Evolutionary conservation across 2,329 filamentous ascomycete species (phyloP).

Genomic region (Fusarium bulbicola): DNA sequence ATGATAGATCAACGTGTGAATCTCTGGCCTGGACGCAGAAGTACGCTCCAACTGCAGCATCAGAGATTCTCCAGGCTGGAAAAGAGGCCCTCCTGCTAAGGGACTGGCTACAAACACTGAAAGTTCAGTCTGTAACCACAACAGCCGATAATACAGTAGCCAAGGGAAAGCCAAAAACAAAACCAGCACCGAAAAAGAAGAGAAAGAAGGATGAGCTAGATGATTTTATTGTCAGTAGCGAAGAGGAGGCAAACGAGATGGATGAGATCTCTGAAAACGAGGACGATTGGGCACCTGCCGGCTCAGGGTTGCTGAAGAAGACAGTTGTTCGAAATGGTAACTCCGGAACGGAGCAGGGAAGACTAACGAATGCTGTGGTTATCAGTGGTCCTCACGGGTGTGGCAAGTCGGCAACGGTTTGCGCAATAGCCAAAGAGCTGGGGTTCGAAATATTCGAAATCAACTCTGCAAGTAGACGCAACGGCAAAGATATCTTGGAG

Average conservation of each 20-base stretch:
- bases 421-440: slow-evolving; percentile 90
- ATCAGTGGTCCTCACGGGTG: slow-evolving; percentile 89
- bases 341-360: slow-evolving; percentile 54
- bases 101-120: slow-evolving; percentile 82
- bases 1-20: slow-evolving; percentile 82
- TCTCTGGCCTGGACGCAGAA: slow-evolving; percentile 80
- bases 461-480: slow-evolving; percentile 83
- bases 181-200: slow-evolving; percentile 62
- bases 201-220: slow-evolving; percentile 79
- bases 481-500: slow-evolving; percentile 89
- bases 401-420: slow-evolving; percentile 92
- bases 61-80: slow-evolving; percentile 79
- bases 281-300: slow-evolving; percentile 54
- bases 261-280: slow-evolving; percentile 73
- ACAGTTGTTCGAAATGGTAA: slow-evolving; percentile 62
- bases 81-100: slow-evolving; percentile 75
- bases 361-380: slow-evolving; percentile 79
- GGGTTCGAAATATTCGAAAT: slow-evolving; percentile 97
- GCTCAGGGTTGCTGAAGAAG: slow-evolving; percentile 54
- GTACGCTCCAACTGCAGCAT: slow-evolving; percentile 76
- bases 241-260: slow-evolving; percentile 76
- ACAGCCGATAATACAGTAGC: slow-evolving; percentile 52
- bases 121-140: slow-evolving; percentile 79
- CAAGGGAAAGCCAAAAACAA: slow-evolving; percentile 44
- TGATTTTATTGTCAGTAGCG: slow-evolving; percentile 81